These are phyloP conservation scores for Arabidopsis suecica DNA, from an alignment of 345 rosid genomes.

Conservation along the genomic window DNA sequence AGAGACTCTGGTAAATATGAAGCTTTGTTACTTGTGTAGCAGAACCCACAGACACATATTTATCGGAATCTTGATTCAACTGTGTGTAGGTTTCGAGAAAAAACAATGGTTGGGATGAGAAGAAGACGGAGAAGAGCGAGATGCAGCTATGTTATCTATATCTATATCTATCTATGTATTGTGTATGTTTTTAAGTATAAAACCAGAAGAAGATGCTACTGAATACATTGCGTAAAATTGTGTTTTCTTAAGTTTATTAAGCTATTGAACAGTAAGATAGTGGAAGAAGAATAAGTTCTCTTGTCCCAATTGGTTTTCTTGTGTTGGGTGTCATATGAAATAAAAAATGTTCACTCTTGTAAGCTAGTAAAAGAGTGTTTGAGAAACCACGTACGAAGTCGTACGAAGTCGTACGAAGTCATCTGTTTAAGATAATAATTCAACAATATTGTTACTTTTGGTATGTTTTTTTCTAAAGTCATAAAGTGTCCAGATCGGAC, in stretches of 20 bases:
- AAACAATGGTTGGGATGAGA: constrained; percentile 30
- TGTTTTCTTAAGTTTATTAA: constrained; percentile 26
- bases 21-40: constrained; percentile 28
- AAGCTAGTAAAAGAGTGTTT: constrained; percentile 2
- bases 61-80: constrained; percentile 16
- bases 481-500: too few species aligned
- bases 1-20: constrained; percentile 34
- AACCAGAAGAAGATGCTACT: constrained; percentile 29
- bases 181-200: constrained; percentile 35
- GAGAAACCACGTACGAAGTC: neutral
- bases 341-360: neutral
- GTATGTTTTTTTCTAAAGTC: too few species aligned
- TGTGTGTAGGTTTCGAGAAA: constrained; percentile 38
- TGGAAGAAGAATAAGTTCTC: neutral
- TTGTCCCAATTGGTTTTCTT: neutral
- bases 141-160: constrained; percentile 29
- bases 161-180: constrained; percentile 26
- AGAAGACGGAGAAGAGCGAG: constrained; percentile 20
- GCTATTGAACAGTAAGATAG: constrained; percentile 7
- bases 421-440: too few species aligned
- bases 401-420: too few species aligned
- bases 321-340: neutral
- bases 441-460: neutral
- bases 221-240: constrained; percentile 29
- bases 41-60: constrained; percentile 19